phyloP scores from a whole-genome alignment of 257 asterid species.

The Ilex aquifolium region DNA sequence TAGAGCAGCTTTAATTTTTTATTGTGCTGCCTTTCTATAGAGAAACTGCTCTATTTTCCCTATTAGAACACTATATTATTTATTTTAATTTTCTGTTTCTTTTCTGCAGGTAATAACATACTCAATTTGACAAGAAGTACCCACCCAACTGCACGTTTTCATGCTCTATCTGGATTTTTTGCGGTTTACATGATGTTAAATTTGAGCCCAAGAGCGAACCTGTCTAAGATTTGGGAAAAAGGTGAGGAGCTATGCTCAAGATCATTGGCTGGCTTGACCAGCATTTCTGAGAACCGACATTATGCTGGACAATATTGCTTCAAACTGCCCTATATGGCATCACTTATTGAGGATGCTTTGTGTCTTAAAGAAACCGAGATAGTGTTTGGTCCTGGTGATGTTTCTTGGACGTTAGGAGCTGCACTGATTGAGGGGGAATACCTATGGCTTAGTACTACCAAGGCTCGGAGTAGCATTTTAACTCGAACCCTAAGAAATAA shows the following conservation, averaged over 20 bases:
- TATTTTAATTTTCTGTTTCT: constrained; percentile 13
- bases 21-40: neutral
- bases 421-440: constrained; percentile 64
- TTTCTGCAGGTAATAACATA: constrained; percentile 41
- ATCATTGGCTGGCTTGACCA: constrained; percentile 28
- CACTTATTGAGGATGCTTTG: constrained; percentile 56
- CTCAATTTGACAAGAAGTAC: constrained; percentile 38
- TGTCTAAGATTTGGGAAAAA: constrained; percentile 41
- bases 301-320: constrained; percentile 42
- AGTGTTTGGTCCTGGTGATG: constrained; percentile 66
- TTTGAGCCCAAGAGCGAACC: constrained; percentile 47
- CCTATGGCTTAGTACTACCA: constrained; percentile 32
- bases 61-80: constrained; percentile 1
- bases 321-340: constrained; percentile 53
- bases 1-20: neutral
- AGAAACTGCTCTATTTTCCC: neutral
- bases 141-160: constrained; percentile 34
- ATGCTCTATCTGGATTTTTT: constrained; percentile 72
- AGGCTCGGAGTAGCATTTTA: constrained; percentile 15
- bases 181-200: constrained; percentile 51
- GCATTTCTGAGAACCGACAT: constrained; percentile 1
- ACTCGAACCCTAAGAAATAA: constrained; percentile 9
- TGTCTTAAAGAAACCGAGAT: constrained; percentile 57
- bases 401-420: constrained; percentile 84
- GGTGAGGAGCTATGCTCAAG: constrained; percentile 46